Conservation (phyloP, 306 rosid species). For the Potentilla sterilis region DNA sequence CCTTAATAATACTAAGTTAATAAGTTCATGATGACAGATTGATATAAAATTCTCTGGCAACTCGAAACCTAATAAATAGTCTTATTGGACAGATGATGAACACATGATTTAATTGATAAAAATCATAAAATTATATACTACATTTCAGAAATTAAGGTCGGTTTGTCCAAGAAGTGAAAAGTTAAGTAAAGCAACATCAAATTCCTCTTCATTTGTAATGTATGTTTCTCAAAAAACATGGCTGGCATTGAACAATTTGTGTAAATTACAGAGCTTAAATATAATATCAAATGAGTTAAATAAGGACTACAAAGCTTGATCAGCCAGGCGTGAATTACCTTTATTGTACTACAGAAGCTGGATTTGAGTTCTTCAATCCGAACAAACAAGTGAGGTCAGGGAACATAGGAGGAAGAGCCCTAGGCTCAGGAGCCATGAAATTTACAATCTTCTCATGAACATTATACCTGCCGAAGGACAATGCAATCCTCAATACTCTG, state of each 20-base stretch:
- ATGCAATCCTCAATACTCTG: neutral
- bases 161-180: neutral
- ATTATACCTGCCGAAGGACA: slow-evolving; percentile 50
- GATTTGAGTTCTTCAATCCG: slow-evolving; percentile 49
- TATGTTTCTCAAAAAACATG: neutral
- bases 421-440: slow-evolving; percentile 67
- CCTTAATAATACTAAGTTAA: no score
- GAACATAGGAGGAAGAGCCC: slow-evolving; percentile 54
- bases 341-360: slow-evolving; percentile 36
- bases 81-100: neutral
- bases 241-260: neutral
- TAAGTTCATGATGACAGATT: neutral
- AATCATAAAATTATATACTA: no score
- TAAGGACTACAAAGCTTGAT: slow-evolving; percentile 1
- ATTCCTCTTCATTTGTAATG: neutral
- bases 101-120: neutral
- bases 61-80: no score
- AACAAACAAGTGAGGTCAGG: slow-evolving; percentile 66
- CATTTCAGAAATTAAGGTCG: neutral
- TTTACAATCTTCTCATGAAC: slow-evolving; percentile 86
- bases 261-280: neutral
- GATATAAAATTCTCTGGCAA: no score
- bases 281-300: neutral
- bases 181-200: neutral
- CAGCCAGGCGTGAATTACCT: slow-evolving; percentile 25